phyloP scores from a whole-genome alignment of 108 stramenopile species.

The Cyclotella atomus region DNA sequence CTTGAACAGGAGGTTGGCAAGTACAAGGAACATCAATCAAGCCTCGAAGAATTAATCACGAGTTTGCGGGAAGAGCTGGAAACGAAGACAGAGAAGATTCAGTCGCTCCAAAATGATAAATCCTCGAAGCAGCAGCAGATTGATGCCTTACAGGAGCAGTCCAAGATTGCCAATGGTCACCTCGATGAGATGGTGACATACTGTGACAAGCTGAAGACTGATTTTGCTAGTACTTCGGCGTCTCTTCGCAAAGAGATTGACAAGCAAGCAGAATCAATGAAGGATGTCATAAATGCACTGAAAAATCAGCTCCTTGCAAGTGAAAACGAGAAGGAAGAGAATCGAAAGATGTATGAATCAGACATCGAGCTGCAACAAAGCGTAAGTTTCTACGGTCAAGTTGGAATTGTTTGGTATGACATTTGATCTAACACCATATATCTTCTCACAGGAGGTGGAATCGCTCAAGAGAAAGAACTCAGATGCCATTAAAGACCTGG shows the following conservation, averaged over 20 bases:
- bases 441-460: constrained; percentile 34
- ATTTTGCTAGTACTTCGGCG: background rate
- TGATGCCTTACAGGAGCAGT: constrained; percentile 17
- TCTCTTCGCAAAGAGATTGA: constrained; percentile 21
- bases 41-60: background rate
- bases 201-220: constrained; percentile 29
- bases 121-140: constrained; percentile 9
- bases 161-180: constrained; percentile 9
- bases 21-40: constrained; percentile 2
- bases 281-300: constrained; percentile 28
- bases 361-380: constrained; percentile 41
- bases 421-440: too few relatives aligned
- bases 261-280: constrained; percentile 28
- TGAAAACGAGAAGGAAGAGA: constrained; percentile 39
- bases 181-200: constrained; percentile 30
- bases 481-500: constrained; percentile 26
- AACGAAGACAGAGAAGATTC: background rate
- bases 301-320: constrained; percentile 24
- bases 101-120: background rate
- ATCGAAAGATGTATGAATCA: constrained; percentile 34
- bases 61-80: constrained; percentile 4
- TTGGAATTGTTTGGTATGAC: background rate
- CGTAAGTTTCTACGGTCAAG: constrained; percentile 12
- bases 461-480: constrained; percentile 17
- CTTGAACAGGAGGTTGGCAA: background rate